These are phyloP conservation scores for Leptographium lundbergii DNA, from an alignment of 2,329 filamentous ascomycete species.

Conservation along the genomic window DNA sequence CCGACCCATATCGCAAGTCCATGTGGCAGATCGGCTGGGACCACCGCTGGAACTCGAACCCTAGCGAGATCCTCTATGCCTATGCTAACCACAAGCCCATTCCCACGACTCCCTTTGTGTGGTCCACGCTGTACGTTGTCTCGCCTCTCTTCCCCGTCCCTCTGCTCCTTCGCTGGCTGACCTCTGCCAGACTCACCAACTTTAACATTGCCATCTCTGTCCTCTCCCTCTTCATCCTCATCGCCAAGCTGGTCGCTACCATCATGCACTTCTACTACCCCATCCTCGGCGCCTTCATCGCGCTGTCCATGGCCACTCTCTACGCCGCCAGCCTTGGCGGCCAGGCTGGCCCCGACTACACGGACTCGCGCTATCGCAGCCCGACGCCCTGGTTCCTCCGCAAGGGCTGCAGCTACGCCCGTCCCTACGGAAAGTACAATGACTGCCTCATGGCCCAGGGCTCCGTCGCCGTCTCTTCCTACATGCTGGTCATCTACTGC, in stretches of 20 bases:
- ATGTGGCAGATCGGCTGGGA: conserved; percentile 63
- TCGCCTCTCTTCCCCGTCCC: conserved; percentile 12
- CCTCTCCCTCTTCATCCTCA: conserved; percentile 61
- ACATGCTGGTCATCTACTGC: conserved; percentile 52
- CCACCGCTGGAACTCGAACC: conserved; percentile 62
- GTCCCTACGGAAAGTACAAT: conserved; percentile 35
- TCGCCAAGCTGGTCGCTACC: conserved; percentile 55
- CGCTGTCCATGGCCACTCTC: conserved; percentile 43
- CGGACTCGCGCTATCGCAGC: conserved; percentile 49
- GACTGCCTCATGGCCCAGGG: conserved; percentile 59
- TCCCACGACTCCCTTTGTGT: conserved; percentile 53
- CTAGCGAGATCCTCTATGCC: conserved; percentile 55
- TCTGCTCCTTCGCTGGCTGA: conserved; percentile 1
- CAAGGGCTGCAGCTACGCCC: conserved; percentile 52
- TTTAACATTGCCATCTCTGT: conserved; percentile 69
- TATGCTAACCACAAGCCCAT: conserved; percentile 57
- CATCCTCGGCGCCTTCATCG: conserved; percentile 45
- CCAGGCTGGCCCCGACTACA: conserved; percentile 61
- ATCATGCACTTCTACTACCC: conserved; percentile 63
- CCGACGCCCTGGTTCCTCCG: conserved; percentile 62
- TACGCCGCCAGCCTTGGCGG: conserved; percentile 56
- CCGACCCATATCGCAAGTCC: conserved; percentile 57
- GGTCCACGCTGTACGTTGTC: conserved; percentile 55
- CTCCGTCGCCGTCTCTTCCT: conserved; percentile 48
- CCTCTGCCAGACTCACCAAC: conserved; percentile 47